phyloP scores from a whole-genome alignment of 441 rosid genomes.

The Erodium texanum region DNA sequence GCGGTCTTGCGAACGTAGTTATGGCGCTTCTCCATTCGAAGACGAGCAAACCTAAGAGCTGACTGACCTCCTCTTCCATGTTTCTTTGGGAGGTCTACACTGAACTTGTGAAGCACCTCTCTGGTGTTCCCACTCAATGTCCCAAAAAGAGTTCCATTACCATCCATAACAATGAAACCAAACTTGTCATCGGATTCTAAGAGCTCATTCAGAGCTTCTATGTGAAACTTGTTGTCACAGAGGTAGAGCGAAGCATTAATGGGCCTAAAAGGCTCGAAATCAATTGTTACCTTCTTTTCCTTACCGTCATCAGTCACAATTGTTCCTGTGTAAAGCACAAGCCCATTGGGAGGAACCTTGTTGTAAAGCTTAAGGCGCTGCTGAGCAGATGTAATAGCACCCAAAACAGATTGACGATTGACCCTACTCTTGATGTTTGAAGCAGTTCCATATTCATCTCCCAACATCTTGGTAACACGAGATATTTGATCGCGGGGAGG shows the following conservation, averaged over 20 bases:
- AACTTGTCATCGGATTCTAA: not conserved
- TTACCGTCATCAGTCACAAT: not conserved
- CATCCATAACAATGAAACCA: not conserved
- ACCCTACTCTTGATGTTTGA: not conserved
- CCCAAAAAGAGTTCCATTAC: not conserved
- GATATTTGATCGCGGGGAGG: not conserved
- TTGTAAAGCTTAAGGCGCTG: not conserved
- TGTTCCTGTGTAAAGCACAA: not conserved
- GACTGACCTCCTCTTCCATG: slow-evolving; percentile 1
- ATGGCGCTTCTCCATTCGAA: slow-evolving; percentile 1
- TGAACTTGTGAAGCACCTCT: not conserved
- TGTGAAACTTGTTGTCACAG: not conserved
- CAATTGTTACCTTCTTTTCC: slow-evolving; percentile 1
- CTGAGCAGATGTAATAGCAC: not conserved
- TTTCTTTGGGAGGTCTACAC: not conserved
- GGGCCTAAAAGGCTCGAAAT: not conserved
- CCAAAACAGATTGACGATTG: not conserved
- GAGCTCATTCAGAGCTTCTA: not conserved
- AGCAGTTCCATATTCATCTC: slow-evolving; percentile 1
- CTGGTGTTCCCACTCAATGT: slow-evolving; percentile 1
- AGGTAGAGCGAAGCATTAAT: not conserved
- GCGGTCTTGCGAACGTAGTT: not conserved
- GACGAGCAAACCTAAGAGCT: not conserved
- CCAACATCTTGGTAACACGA: slow-evolving; percentile 2
- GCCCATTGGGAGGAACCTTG: slow-evolving; percentile 3